Base-by-base conservation (phyloP, 2,329 filamentous ascomycete species). In the Pseudopyricularia cyperi region DNA sequence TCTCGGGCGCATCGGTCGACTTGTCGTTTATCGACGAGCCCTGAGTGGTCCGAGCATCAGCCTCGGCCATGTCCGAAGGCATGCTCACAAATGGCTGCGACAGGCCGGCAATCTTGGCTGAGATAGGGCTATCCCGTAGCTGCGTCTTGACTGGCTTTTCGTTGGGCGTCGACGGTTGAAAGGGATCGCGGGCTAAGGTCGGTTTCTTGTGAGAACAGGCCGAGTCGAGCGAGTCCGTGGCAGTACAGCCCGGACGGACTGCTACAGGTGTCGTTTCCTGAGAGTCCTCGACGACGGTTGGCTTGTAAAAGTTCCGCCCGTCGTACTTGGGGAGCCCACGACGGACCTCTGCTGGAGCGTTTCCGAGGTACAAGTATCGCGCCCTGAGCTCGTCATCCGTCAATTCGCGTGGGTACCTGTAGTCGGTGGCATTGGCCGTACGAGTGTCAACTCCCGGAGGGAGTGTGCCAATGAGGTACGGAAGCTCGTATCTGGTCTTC, bases 251-350 rank as follows among this genome's bases (percentile, higher is more conserved):
- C 9, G 49, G 28, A 14, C 12, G 49, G 8, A 35, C 28, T 37
- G 34, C 28, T 6, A 19, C 35, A 51, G 19, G 35, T 5, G 49
- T 28, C 30, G 49, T 51, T n/a, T 46, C 50, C n/a, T 32, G 32
- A 5, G 52, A 44, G 8, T 53, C 39, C n/a, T 46, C 52, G 11
- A 19, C 28, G 1, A 77, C 76, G 0, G 79, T 81, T 3, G 76
- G 66, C 30, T 74, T 76, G 55, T 82, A 83, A 57, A 83, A 83
- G 60, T 82, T 72, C 61, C 79, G 81, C 24, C 80, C 79, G 57
- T 83, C 79, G 57, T 80, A 84, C 61, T 79, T 82, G 33, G 80
- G 79, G 39, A 82, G 65, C 2, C 77, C 76, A 33, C 67, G 70
- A 48, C 74, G 68, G 12, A 70, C 68, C 56, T 73, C 70, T 30